Evolutionary conservation across 805 yeast genomes (phyloP), one percentile per base, ranked within the genome.

Genomic region (Brettanomyces nanus): DNA sequence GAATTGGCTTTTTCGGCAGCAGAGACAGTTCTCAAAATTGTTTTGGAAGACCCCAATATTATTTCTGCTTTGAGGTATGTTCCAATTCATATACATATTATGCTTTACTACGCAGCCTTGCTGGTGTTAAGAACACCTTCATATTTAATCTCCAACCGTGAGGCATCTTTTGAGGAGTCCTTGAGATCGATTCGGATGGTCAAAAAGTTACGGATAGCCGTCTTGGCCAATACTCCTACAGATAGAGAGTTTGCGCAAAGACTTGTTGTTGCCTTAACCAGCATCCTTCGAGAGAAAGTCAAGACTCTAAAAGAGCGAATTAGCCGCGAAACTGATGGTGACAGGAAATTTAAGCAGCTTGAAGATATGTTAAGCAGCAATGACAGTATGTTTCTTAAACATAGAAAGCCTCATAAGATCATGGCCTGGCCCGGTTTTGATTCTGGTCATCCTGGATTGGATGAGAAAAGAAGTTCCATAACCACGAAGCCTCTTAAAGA

Each of bases 21-120:
- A 0, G 69, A 69, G 35, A 74, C 80, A 0, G 77, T 80, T 1
- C 52, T 80, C 35, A 75, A 73, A 40, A 56, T 78, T 38, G 79
- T 77, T 0, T 59, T 77, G 4, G 69, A 68, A 34, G 86, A 80
- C 52, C 58, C 63, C 10, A 85, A 80, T 50, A 74, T 80, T 25
- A 53, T 69, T 20, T 61, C 66, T 6, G 73, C 76, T 33, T 59
- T 80, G 42, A 69, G 68, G 47, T 80, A 74, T 47, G 80, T 78
- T 17, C 87, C 87, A 0, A 72, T 78, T n/a, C 85, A 80, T 52
- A 75, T 80, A 29, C 84, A 78, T 51, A 68, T 80, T 36, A 79
- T 80, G 85, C 57, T 78, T 10, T 80, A 78, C 50, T 79, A 77
- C 46, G 81, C 85, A 2, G 78, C 80, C 0, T 54, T 78, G 37